Percentiles rank a stretch among this genome's conserved stretches.
Conservation (phyloP, 2,329 filamentous ascomycete genomes). For the Monosporascus sp. region DNA sequence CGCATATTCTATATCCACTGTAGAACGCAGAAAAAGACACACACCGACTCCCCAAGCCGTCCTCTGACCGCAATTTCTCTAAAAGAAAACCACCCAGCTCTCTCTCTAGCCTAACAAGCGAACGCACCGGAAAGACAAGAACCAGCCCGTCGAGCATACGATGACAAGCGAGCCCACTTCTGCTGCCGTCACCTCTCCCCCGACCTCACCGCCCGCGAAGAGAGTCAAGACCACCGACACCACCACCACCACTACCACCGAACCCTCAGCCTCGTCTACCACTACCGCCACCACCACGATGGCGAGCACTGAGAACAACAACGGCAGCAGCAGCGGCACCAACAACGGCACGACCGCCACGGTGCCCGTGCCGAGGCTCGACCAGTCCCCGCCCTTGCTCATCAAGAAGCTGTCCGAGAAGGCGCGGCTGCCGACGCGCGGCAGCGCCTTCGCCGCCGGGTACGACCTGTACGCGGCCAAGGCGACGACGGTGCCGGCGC, state of each 20-base stretch:
- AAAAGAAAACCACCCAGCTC: background rate
- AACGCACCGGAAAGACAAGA: too few species aligned
- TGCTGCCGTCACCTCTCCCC: slow-evolving; percentile 45
- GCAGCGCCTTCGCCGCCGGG: slow-evolving; percentile 83
- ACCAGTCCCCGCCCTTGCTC: slow-evolving; percentile 58
- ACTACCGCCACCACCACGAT: slow-evolving; percentile 9
- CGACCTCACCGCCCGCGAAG: slow-evolving; percentile 73
- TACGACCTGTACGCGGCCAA: slow-evolving; percentile 87
- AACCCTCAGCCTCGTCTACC: slow-evolving; percentile 15
- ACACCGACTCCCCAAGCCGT: background rate
- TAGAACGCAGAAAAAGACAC: background rate
- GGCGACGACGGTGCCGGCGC: slow-evolving; percentile 69
- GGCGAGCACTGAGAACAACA: slow-evolving; percentile 24
- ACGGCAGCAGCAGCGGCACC: too few species aligned
- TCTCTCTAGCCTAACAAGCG: background rate
- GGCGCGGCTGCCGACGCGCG: slow-evolving; percentile 80
- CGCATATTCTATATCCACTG: background rate
- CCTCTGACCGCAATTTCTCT: background rate
- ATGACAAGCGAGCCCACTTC: slow-evolving; percentile 18
- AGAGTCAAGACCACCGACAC: slow-evolving; percentile 58
- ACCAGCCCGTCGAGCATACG: slow-evolving; percentile 15
- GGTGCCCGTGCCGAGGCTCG: slow-evolving; percentile 28
- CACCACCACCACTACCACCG: slow-evolving; percentile 16
- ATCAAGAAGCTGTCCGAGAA: slow-evolving; percentile 83
- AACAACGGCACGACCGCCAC: slow-evolving; percentile 12